Evolutionary conservation across 192 early-diverging fungal species (phyloP), one percentile per base, ranked within the genome.

Genomic region (Linnemannia hyalina): DNA sequence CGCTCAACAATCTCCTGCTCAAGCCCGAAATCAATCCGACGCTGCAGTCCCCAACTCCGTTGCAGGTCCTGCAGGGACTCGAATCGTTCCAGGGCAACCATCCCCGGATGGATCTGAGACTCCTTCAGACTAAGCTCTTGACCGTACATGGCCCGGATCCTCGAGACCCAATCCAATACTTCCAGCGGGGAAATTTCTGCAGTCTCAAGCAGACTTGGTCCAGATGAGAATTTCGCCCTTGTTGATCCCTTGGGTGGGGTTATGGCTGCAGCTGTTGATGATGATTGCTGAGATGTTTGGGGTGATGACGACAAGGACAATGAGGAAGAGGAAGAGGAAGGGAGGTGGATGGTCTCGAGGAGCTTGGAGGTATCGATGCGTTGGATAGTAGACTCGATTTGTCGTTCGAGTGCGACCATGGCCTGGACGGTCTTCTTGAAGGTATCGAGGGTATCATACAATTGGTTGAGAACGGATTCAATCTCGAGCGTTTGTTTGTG

Each of bases 1-100:
- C 84, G 75, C 52, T 86, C 84, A 1, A 86, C 76, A 60, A 86
- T 86, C 54, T 86, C 84, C 22, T 86, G 84, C 44, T 86, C 84
- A 32, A 86, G 55, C 20, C 79, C 75, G 68, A 86, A 86, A 46
- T 86, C 84, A 11, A 86, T 77, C 18, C 72, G 55, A 46, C 77
- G 74, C 22, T 86, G 84, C 7, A 86, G 65, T 8, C 84, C 80
- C 84, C 84, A 86, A 20, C 52, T 76, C 29, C 73, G 49, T 52
- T 86, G 84, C 9, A 86, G 47, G 68, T 86, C 80, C 6, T 76
- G 71, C 23, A 86, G n/a, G 13, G 77, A 32, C 5, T 81, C 84
- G 36, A 78, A 86, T 0, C 76, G 84, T 10, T 86, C 84, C 0
- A 78, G 71, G n/a, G 49, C 46, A 2, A 80, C 77, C 76, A 75